Base-by-base conservation (phyloP, 1,284 basidiomycete genomes). In the Kwoniella shivajii region DNA sequence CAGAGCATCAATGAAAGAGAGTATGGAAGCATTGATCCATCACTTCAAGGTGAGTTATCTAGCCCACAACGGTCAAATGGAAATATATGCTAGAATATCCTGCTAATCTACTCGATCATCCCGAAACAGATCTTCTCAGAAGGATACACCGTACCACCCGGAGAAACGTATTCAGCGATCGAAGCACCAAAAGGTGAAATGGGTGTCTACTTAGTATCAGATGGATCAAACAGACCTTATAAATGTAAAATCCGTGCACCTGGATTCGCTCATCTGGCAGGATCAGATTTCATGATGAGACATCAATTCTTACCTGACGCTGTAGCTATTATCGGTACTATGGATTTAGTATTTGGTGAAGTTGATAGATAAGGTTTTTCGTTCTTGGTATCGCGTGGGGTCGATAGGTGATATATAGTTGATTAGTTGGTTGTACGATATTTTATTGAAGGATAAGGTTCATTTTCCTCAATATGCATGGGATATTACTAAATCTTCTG, bases 141-240 rank as follows among this genome's bases (percentile, higher is more conserved):
- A 79, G 95, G 95, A 20, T 99, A 92, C 81, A 90, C 90, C 29
- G 95, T 98, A n/a, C 95, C 95, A 16, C 90, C 94, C 31, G 84
- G 95, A 31, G 95, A 99, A 82, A 99, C 95, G 0, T 99, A 99
- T 82, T 87, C 86, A 53, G 92, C 95, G 4, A 98, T 99, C 68
- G 95, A 99, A 80, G 95, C 95, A 18, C 95, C 94, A 55, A 99
- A 99, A 82, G 94, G 94, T 60, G 93, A 98, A 81, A 98, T 98
- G 94, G 92, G 84, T 64, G 93, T 97, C 53, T 96, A 92, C 80
- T 86, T 96, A 52, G 91, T 96, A 59, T 94, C 91, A 24, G 92
- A 95, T 77, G 92, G 92, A 55, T 84, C 89, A 14, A 93, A 95
- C 80, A 84, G 92, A 36, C 92, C 92, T 18, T 97, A 97, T 79